These are phyloP conservation scores for Starmerella apicola DNA, from an alignment of 805 yeast genomes.

Conservation along the genomic window DNA sequence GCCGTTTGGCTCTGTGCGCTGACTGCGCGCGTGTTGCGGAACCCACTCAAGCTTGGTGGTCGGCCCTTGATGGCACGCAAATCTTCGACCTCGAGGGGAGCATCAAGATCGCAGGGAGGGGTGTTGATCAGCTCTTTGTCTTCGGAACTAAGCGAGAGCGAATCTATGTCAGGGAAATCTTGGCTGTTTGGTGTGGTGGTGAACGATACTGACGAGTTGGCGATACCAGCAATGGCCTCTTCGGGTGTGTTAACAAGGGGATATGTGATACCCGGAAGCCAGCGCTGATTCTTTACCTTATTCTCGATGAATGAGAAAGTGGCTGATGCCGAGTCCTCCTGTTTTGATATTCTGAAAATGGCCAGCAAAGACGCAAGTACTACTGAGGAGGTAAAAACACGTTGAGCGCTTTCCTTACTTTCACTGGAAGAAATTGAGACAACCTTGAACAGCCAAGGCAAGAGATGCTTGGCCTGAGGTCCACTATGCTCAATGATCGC, in stretches of 20 bases:
- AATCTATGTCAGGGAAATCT: not conserved
- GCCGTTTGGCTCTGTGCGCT: not conserved
- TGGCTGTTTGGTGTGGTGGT: no score
- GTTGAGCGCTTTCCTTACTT: not conserved
- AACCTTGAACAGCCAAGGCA: constrained; percentile 14
- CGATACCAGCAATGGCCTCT: constrained; percentile 8
- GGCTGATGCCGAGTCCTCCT: constrained; percentile 8
- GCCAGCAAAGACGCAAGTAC: constrained; percentile 12
- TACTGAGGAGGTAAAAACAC: constrained; percentile 3
- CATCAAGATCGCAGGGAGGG: constrained; percentile 13
- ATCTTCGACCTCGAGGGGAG: constrained; percentile 10
- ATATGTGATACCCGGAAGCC: constrained; percentile 21
- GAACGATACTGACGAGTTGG: not conserved
- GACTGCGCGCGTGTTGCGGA: not conserved
- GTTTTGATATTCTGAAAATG: constrained; percentile 4
- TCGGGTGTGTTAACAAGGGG: constrained; percentile 12
- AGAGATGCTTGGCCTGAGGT: not conserved
- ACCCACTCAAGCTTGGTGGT: not conserved
- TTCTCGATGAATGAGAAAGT: constrained; percentile 7
- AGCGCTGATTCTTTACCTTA: constrained; percentile 11
- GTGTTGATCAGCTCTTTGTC: constrained; percentile 9
- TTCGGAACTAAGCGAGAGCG: constrained; percentile 6
- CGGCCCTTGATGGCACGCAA: constrained; percentile 1
- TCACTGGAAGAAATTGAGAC: not conserved
- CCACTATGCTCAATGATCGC: constrained; percentile 7